Evolutionary conservation across 805 yeast species (phyloP).

Genomic region (Candida hispaniensis): DNA sequence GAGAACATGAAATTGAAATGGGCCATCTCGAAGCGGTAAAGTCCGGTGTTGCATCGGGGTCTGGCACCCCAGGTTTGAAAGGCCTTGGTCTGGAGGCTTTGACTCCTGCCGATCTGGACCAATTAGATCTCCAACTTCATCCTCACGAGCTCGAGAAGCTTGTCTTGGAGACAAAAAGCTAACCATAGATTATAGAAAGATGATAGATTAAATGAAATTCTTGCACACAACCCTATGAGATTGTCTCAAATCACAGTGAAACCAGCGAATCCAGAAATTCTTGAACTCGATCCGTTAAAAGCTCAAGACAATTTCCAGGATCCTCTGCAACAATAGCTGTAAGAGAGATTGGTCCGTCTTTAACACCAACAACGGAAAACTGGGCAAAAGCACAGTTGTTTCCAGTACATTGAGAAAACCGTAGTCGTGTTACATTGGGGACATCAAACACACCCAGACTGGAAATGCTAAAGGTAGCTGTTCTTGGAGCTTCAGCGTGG

Average conservation of each 20-base stretch:
- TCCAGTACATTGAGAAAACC: slow-evolving; percentile 11
- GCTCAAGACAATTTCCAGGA: slow-evolving; percentile 12
- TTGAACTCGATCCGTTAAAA: slow-evolving; percentile 7
- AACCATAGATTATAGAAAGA: too few relatives aligned
- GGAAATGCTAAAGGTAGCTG: slow-evolving; percentile 9
- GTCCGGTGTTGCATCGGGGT: slow-evolving; percentile 9
- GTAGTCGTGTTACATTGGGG: slow-evolving; percentile 4
- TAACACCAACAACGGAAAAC: slow-evolving; percentile 12
- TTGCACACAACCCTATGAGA: too few relatives aligned
- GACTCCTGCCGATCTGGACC: too few relatives aligned
- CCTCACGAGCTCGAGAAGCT: slow-evolving; percentile 15
- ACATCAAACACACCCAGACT: slow-evolving; percentile 7
- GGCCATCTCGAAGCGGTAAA: slow-evolving; percentile 32
- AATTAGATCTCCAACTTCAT: too few relatives aligned
- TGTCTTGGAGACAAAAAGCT: too few relatives aligned
- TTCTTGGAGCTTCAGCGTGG: slow-evolving; percentile 11
- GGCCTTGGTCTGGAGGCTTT: not conserved
- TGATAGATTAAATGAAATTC: too few relatives aligned
- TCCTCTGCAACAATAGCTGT: slow-evolving; percentile 8
- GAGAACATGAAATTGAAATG: slow-evolving; percentile 64
- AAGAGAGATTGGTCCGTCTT: slow-evolving; percentile 2
- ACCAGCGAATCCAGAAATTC: slow-evolving; percentile 5
- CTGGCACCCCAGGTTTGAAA: slow-evolving; percentile 6
- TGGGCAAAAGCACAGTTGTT: slow-evolving; percentile 11
- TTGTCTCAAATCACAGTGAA: too few relatives aligned